These are phyloP conservation scores for Cryptosporidium felis DNA, from an alignment of 169 alveolate species.

Conservation along the genomic window DNA sequence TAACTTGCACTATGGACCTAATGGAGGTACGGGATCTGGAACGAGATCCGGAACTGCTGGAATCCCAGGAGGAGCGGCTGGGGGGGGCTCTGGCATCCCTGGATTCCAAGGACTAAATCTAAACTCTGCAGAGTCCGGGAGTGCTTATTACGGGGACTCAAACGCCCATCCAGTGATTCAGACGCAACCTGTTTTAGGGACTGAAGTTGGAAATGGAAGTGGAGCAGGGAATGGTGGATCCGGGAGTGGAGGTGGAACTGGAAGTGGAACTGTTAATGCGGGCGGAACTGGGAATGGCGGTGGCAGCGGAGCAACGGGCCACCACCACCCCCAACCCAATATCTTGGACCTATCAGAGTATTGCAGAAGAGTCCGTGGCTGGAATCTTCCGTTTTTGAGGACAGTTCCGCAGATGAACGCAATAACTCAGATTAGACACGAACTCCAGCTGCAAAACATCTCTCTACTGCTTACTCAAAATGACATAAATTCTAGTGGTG, in stretches of 20 bases:
- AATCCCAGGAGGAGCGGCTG: too few relatives aligned
- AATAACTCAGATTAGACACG: conserved; percentile 58
- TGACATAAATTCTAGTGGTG: conserved; percentile 18
- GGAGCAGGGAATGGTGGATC: neutral
- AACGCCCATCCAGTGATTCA: neutral
- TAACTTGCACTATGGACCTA: conserved; percentile 5
- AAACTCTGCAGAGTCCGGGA: neutral
- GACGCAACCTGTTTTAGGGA: too few relatives aligned
- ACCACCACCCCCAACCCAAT: conserved; percentile 3
- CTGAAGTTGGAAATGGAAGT: neutral
- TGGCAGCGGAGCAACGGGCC: neutral
- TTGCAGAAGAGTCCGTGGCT: conserved; percentile 67
- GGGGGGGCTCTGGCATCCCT: neutral
- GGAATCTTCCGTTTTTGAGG: conserved; percentile 63
- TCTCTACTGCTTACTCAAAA: conserved; percentile 46
- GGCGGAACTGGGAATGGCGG: neutral
- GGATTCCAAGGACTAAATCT: neutral
- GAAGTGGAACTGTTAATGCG: too few relatives aligned
- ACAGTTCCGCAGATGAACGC: conserved; percentile 70
- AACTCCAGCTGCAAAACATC: conserved; percentile 51
- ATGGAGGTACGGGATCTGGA: neutral
- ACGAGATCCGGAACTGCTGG: too few relatives aligned
- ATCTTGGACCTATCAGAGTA: conserved; percentile 45
- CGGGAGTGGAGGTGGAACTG: neutral
- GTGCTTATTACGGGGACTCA: conserved; percentile 3